Evolutionary conservation across 2,329 filamentous ascomycete species (phyloP), one percentile per base, ranked within the genome.

Genomic region (Coccinonectria pachysandricola): DNA sequence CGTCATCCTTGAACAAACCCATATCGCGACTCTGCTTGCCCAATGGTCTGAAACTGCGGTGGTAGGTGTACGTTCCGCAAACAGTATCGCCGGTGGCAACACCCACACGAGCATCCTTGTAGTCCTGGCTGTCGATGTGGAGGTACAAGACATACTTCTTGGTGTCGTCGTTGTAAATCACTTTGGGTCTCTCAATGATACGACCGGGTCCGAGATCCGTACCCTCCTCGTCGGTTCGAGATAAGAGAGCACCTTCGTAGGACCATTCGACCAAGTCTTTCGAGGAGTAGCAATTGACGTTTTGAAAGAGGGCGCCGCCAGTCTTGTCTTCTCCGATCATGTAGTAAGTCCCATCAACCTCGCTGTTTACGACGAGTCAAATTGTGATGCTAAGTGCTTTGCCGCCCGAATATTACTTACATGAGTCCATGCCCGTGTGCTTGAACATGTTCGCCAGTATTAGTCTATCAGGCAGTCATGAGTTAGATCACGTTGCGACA

Each of bases 301-400:
- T 73, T 32, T 71, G 65, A 48, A 80, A 81, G 0, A 59, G 52
- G 1, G 58, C 64, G 13, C 75, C 73, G n/a, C 67, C 54, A 2
- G 70, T 68, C 48, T 81, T 80, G 53, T 81, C 76, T 47, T 82
- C 77, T 10, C 78, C 78, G 17, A 80, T 68, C 54, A 75, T 65
- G 53, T 81, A 82, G 56, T 72, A 82, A 1, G 63, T 67, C 7
- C 56, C 59, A 21, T 62, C 59, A 2, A 69, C 67, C 19, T 45
- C 37, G 1, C 39, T 42, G 6, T 5, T 2, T 4, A 5, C 3
- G 1, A 4, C 4, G 4, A 1, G 15, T 2, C 2, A 8, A 1
- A 0, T 6, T 2, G 8, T 3, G 4, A 5, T 2, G 2, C 0
- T 8, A 2, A n/a, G n/a, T n/a, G n/a, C n/a, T n/a, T n/a, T n/a